Evolutionary conservation across 1,139 yeast genomes (phyloP).

Genomic region (Geotrichum fermentans): DNA sequence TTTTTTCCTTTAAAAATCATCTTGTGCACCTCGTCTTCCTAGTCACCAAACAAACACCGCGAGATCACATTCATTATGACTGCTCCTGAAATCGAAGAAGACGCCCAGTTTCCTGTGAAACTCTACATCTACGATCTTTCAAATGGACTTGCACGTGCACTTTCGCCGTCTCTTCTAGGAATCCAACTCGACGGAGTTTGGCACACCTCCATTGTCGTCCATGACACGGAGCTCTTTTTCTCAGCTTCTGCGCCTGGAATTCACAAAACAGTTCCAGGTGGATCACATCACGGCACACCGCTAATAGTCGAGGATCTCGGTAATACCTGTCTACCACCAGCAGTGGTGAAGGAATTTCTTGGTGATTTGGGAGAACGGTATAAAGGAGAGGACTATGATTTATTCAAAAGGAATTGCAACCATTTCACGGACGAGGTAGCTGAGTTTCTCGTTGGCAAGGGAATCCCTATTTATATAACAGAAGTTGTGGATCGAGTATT

Average conservation of each 20-base stretch:
- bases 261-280: slow-evolving; percentile 46
- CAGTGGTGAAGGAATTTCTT: slow-evolving; percentile 50
- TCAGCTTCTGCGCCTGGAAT: slow-evolving; percentile 49
- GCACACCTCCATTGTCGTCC: slow-evolving; percentile 58
- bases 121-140: slow-evolving; percentile 66
- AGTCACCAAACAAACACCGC: too few relatives aligned
- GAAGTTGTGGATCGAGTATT: slow-evolving; percentile 55
- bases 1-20: too few relatives aligned
- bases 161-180: slow-evolving; percentile 35
- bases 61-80: not conserved
- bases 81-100: not conserved
- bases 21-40: too few relatives aligned
- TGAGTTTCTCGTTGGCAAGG: slow-evolving; percentile 56
- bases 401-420: slow-evolving; percentile 65
- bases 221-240: slow-evolving; percentile 54
- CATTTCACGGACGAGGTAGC: slow-evolving; percentile 57
- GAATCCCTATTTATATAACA: slow-evolving; percentile 47
- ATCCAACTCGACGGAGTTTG: slow-evolving; percentile 54
- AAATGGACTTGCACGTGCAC: slow-evolving; percentile 40
- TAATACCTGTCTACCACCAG: slow-evolving; percentile 48
- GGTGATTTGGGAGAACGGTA: slow-evolving; percentile 48
- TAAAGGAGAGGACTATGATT: slow-evolving; percentile 49
- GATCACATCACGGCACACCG: slow-evolving; percentile 58
- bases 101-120: slow-evolving; percentile 39
- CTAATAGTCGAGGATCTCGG: slow-evolving; percentile 53